A percentile compares a stretch with the other conserved stretches of the same genome.
These are phyloP conservation scores for Crithidia mellificae DNA, from an alignment of 208 protist genomes.

Conservation along the genomic window DNA sequence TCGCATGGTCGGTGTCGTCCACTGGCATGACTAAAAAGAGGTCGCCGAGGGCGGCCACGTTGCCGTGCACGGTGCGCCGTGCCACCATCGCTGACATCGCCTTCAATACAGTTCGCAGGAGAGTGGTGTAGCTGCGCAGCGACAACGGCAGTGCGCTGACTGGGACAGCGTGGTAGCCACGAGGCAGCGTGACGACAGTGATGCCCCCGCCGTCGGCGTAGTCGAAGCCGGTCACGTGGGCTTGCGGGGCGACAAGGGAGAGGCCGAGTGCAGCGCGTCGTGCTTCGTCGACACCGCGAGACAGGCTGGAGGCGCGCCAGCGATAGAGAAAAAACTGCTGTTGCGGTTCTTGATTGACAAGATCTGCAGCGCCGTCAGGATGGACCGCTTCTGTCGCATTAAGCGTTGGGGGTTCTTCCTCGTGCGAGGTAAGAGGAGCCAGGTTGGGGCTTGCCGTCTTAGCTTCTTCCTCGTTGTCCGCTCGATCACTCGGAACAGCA, in stretches of 20 bases:
- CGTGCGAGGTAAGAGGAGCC: neutral
- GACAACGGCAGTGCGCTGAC: slow-evolving; percentile 58
- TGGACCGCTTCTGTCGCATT: slow-evolving; percentile 8
- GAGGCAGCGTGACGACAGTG: slow-evolving; percentile 60
- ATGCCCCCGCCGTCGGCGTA: slow-evolving; percentile 61
- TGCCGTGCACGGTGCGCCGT: slow-evolving; percentile 73
- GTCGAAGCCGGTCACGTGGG: slow-evolving; percentile 47
- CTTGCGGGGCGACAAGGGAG: slow-evolving; percentile 39
- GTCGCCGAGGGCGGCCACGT: slow-evolving; percentile 51
- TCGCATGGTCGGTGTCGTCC: neutral
- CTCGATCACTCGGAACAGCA: neutral
- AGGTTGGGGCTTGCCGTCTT: neutral
- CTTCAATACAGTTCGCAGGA: slow-evolving; percentile 55
- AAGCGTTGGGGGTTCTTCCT: neutral
- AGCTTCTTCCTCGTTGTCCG: neutral
- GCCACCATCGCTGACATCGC: slow-evolving; percentile 68
- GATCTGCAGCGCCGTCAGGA: neutral
- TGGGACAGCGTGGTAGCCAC: slow-evolving; percentile 48
- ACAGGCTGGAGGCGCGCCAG: slow-evolving; percentile 51
- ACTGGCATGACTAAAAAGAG: slow-evolving; percentile 59
- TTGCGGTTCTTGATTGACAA: neutral
- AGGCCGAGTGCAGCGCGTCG: slow-evolving; percentile 70
- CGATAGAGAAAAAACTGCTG: slow-evolving; percentile 59
- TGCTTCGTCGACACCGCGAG: slow-evolving; percentile 47
- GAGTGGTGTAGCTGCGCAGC: slow-evolving; percentile 47